Evolutionary conservation across 2,329 filamentous ascomycete species (phyloP), one percentile per base, ranked within the genome.

Genomic region (Apiospora marii): DNA sequence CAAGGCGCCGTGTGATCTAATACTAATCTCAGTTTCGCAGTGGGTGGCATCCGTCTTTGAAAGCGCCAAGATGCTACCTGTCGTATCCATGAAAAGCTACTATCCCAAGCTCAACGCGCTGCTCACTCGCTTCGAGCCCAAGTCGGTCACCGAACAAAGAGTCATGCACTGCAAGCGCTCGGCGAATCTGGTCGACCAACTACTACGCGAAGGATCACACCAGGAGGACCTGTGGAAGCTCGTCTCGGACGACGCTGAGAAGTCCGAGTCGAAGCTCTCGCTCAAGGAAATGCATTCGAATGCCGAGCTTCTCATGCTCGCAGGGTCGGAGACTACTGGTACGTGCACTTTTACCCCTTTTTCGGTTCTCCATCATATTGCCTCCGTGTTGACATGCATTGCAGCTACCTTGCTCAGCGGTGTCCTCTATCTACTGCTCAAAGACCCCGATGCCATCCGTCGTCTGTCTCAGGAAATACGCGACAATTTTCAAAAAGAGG

Each of bases 321-420:
- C 70, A 27, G 72, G 69, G 4, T 71, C 70, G 2, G 73, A 74
- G 30, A 74, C 73, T 3, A 74, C 73, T 14, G 72, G 72, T 73
- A 49, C 44, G 70, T 72, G 14, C 19, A 19, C 44, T 4, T n/a
- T 24, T 44, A 51, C 13, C 24, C 6, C 58, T 71, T 6, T 84
- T 83, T 70, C 41, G 13, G 8, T n/a, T 49, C 16, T 22, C 16
- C n/a, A n/a, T 7, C n/a, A n/a, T 1, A 12, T 10, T 49, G 13
- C 8, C 8, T 10, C 37, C 41, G 19, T 46, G 30, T 24, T 71
- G 41, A 71, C 44, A 53, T 5, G n/a, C 5, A 14, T 53, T 16
- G 14, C 19, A 58, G 84, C 84, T 14, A 86, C 83, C 16, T 82
- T 82, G 80, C 4, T 71, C 34, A 53, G 77, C 12, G 75, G 74